These are phyloP conservation scores for Venturiaceae sp. DNA, from an alignment of 2,329 filamentous ascomycete genomes.

Conservation along the genomic window DNA sequence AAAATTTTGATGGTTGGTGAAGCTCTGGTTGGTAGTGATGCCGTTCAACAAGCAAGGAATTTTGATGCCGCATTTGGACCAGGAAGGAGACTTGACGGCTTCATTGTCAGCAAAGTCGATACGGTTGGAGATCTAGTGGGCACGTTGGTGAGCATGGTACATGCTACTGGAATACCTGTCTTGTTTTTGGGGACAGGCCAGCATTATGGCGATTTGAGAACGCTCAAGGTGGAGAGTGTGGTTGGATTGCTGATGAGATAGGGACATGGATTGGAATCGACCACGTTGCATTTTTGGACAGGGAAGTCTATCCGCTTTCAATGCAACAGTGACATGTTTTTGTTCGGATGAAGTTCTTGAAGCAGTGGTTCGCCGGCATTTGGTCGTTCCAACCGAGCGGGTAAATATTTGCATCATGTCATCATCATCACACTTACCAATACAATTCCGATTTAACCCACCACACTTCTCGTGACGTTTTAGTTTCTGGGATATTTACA, in stretches of 20 bases:
- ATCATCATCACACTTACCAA: neutral
- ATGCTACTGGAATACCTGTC: conserved; percentile 92
- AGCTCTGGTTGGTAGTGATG: conserved; percentile 91
- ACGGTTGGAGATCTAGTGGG: conserved; percentile 99
- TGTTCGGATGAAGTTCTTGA: neutral
- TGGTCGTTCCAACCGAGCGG: too few species aligned
- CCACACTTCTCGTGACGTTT: too few species aligned
- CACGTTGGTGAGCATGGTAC: conserved; percentile 91
- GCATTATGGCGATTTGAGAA: conserved; percentile 56
- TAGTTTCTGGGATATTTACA: too few species aligned
- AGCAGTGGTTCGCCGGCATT: neutral
- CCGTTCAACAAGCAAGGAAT: conserved; percentile 88
- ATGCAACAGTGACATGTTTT: conserved; percentile 27
- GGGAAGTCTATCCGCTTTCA: too few species aligned
- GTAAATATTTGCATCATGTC: neutral
- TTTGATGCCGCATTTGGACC: conserved; percentile 90
- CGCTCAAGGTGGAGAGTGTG: conserved; percentile 54
- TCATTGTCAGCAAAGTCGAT: conserved; percentile 98
- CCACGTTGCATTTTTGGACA: too few species aligned
- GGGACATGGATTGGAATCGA: neutral
- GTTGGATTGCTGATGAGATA: conserved; percentile 45
- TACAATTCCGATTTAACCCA: too few species aligned
- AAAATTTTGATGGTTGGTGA: conserved; percentile 97
- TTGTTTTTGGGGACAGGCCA: conserved; percentile 75
- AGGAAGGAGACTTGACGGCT: conserved; percentile 75